These are phyloP conservation scores for Volvox carteri DNA, from an alignment of 163 green algal genomes.

Conservation along the genomic window DNA sequence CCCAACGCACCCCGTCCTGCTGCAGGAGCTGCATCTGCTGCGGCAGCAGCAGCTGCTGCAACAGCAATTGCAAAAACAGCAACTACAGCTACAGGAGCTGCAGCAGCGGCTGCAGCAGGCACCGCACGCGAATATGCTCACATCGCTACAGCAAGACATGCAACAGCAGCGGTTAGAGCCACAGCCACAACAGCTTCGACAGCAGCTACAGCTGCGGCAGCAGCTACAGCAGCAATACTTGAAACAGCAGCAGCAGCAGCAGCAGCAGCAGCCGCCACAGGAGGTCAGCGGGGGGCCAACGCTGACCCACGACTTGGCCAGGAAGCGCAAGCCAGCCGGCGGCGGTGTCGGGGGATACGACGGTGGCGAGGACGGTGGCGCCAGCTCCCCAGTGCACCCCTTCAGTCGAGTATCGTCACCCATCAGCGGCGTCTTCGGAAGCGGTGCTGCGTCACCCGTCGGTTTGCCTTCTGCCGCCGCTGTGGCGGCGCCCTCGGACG, in stretches of 20 bases:
- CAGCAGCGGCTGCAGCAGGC: not conserved
- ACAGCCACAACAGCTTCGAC: not conserved
- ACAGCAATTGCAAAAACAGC: not conserved
- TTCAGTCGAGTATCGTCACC: not conserved
- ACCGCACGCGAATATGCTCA: not conserved
- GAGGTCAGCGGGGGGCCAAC: not conserved
- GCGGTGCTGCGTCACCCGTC: not conserved
- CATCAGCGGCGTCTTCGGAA: not conserved
- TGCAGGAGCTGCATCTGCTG: slow-evolving; percentile 18
- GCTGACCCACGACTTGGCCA: not conserved
- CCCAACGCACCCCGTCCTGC: slow-evolving; percentile 21
- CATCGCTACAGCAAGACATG: not conserved
- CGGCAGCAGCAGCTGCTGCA: not conserved
- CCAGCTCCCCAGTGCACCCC: not conserved
- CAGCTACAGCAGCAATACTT: not conserved
- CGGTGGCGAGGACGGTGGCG: not conserved
- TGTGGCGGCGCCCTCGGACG: too few species aligned
- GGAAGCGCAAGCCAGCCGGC: not conserved
- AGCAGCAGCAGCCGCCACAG: not conserved
- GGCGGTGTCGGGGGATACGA: not conserved
- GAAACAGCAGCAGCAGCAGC: not conserved
- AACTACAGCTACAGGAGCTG: not conserved
- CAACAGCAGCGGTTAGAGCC: not conserved
- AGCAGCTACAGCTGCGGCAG: slow-evolving; percentile 2
- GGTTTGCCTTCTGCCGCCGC: too few species aligned